Base-by-base conservation (phyloP, 805 yeast genomes). In the Pichia gijzeniarum region DNA sequence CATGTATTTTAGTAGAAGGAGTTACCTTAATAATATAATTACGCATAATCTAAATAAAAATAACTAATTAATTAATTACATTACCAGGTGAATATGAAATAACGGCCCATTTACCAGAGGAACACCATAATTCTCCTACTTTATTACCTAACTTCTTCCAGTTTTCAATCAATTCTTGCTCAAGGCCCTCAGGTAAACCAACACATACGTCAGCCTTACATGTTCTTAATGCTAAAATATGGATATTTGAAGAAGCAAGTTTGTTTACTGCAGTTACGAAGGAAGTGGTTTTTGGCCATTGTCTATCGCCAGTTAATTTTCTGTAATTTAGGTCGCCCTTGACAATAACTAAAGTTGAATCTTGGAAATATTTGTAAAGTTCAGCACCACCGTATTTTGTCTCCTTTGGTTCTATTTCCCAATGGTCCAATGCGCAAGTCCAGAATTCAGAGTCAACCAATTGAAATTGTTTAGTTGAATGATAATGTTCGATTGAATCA, bases 311-410 rank as follows among this genome's bases (percentile, higher is more conserved):
- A 2, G 95, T 85, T 48, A 95, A 68, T 64, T 93, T 93, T 66
- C 99, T 79, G 68, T 95, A 91, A 69, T 93, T 93, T 66, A 93
- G 74, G 59, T 93, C 99, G 47, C 99, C 99, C 68, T 93, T 93
- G 65, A 91, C 83, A 50, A 93, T 79, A 17, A 86, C 76, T 49
- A 91, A 73, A 43, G 80, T 71, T 12, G 95, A 83, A 14, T 80
- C 67, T 48, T 68, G 61, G 51, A 93, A 70, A 44, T 79, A 79
- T 6, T 74, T 60, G 67, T 83, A 81, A 21, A 88, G 68, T 41
- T 71, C 75, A 5, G 73, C 69, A 42, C 88, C 90, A 38, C 81
- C 78, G 40, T 72, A 76, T 38, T 69, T 68, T 2, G 64, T 64
- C 47, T 82, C 85, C 19, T 59, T 48, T 17, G 76, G 67, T 17